A percentile compares a stretch with the other conserved stretches of the same genome.
Evolutionary conservation across 2,329 filamentous ascomycete genomes (phyloP).

Genomic region (Botryotinia calthae): DNA sequence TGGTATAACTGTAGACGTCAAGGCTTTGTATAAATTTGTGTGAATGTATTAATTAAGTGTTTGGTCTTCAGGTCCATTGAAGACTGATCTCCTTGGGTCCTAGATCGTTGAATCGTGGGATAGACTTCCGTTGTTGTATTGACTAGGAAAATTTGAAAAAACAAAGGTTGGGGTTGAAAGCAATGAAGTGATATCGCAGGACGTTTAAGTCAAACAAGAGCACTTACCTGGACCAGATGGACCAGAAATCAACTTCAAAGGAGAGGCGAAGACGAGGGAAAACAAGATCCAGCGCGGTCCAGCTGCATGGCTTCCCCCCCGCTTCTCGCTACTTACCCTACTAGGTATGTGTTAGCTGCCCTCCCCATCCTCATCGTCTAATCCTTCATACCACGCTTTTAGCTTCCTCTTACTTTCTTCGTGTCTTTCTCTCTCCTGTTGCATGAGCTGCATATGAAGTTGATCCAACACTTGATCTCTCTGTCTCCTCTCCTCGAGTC

Average conservation of each 20-base stretch:
- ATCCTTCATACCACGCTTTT: background rate
- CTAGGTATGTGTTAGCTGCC: background rate
- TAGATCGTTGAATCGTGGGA: background rate
- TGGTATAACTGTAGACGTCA: background rate
- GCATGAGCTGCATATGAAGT: background rate
- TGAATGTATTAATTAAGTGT: background rate
- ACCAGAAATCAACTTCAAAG: background rate
- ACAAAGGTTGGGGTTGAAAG: background rate
- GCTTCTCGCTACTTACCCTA: background rate
- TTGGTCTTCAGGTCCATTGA: background rate
- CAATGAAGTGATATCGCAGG: background rate
- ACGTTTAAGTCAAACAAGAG: background rate
- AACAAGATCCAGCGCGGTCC: background rate
- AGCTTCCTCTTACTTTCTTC: background rate
- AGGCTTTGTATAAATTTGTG: background rate
- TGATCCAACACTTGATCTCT: background rate
- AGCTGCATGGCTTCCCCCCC: background rate
- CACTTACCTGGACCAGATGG: background rate
- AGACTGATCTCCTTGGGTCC: background rate
- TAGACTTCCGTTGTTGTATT: background rate
- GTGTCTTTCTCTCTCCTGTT: background rate
- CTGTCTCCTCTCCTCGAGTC: background rate
- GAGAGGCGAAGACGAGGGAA: background rate
- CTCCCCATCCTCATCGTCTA: background rate
- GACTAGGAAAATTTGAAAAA: background rate